Evolutionary conservation across 805 yeast species (phyloP), one percentile per base, ranked within the genome.

Genomic region (Ogataea philodendri): DNA sequence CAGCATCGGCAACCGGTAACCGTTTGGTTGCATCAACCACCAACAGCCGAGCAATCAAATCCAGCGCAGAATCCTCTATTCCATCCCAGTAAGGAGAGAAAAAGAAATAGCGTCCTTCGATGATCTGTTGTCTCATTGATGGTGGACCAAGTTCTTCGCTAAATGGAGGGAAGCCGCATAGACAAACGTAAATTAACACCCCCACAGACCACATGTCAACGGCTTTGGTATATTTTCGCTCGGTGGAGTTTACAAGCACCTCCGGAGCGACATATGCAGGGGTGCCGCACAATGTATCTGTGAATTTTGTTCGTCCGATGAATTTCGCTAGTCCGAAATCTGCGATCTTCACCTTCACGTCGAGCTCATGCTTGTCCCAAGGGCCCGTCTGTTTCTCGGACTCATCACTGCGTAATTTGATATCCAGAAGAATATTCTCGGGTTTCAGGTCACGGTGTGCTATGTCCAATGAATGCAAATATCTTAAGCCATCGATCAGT

Each of bases 381-480:
- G 81, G 81, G 1, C 76, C 76, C 3, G 54, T 52, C 29, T 48
- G 57, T 8, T 15, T 26, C 32, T 35, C 15, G 3, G 16, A 8
- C 2, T 23, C 19, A 10, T 39, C 29, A 1, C 20, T 17, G 10
- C 52, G 36, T 9, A 49, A 77, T 2, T 66, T 67, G 11, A 82
- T 76, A 42, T 70, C 77, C 62, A 45, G 65, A 29, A 90, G 68
- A 22, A 90, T 65, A 55, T 90, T 90, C 7, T 95, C 95, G 1
- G 98, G 98, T 62, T 93, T 90, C 51, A 90, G 68, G 62, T 90
- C 97, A 34, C 98, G 74, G 61, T 93, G 97, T 35, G 90, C 74
- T 17, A 90, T 96, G 54, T 87, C 94, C 8, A 95, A 94, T 5
- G 88, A 76, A 59, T 90, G 98, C 41, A 90, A 78, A 59, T 87